Base-by-base conservation (phyloP, 495 filamentous ascomycete genomes). In the Mycothermus thermophilus region DNA sequence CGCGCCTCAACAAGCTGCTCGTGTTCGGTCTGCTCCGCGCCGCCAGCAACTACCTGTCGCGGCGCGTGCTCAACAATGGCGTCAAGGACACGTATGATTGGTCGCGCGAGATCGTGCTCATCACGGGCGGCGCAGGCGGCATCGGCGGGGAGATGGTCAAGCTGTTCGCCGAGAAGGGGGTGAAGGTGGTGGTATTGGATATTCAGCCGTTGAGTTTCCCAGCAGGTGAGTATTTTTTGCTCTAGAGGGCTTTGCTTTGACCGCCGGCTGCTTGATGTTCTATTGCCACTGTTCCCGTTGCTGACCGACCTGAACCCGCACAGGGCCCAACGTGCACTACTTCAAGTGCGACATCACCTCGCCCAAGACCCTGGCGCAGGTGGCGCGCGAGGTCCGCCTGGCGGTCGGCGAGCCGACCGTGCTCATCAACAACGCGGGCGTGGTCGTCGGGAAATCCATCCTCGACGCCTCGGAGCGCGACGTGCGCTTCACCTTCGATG, bases 391-490 rank as follows among this genome's bases (percentile, higher is more conserved):
- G 18, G 66, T 83, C 54, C 68, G 69, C 32, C 48, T 51, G 13
- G 52, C 63, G 4, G 55, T 79, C 37, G 80, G 80, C 40, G 27
- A 64, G 5, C 80, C 80, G 0, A 83, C 76, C 1, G 59, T 84
- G 38, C 58, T 86, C 0, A 76, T 86, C 58, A 81, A 82, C 63
- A 86, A 84, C 50, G 80, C 80, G 1, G 80, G 79, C 33, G 62
- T 80, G 19, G 67, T 64, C 14, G 64, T 63, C n/a, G 74, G 71
- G 23, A 65, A 69, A 16, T 66, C 67, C 14, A 66, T 86, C 36
- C 67, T 83, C 17, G 58, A 63, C 35, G 52, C 65, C 20, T 66
- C 63, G 3, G 69, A 75, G 34, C 49, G 46, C 4, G 68, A 75
- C 35, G 64, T 79, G 33, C 59, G 63, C 3, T 72, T 74, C 41